Conservation (phyloP, 2,329 filamentous ascomycete species). For the Nannizziopsis barbatae region DNA sequence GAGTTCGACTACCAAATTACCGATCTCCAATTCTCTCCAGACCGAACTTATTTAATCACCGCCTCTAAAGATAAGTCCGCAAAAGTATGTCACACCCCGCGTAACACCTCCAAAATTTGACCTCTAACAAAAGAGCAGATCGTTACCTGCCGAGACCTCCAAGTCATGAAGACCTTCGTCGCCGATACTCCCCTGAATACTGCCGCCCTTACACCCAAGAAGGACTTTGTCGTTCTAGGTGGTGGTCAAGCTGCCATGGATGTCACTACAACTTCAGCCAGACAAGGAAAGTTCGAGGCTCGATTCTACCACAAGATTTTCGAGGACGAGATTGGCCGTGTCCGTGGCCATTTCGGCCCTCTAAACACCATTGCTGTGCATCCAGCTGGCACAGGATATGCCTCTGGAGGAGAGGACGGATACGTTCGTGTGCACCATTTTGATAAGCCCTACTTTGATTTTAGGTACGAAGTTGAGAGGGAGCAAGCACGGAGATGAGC, state of each 20-base stretch:
- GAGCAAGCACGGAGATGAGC: slow-evolving; percentile 46
- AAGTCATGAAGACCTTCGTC: slow-evolving; percentile 82
- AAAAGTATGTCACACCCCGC: slow-evolving; percentile 48
- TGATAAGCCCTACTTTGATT: slow-evolving; percentile 97
- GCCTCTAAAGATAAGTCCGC: slow-evolving; percentile 96
- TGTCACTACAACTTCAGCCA: slow-evolving; percentile 83
- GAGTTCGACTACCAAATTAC: slow-evolving; percentile 74
- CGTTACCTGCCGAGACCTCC: slow-evolving; percentile 72
- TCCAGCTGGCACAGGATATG: slow-evolving; percentile 83
- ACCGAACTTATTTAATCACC: slow-evolving; percentile 97
- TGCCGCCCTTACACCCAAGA: slow-evolving; percentile 84
- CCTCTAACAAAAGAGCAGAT: slow-evolving; percentile 43
- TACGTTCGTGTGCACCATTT: slow-evolving; percentile 98
- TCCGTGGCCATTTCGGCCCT: slow-evolving; percentile 92
- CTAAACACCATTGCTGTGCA: slow-evolving; percentile 93
- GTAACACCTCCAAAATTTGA: background rate
- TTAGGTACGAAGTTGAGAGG: slow-evolving; percentile 95
- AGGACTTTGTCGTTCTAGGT: slow-evolving; percentile 94
- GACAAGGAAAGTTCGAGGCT: slow-evolving; percentile 98
- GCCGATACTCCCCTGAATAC: slow-evolving; percentile 95
- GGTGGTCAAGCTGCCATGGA: slow-evolving; percentile 99
- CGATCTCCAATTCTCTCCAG: slow-evolving; percentile 86
- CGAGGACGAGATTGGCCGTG: slow-evolving; percentile 95
- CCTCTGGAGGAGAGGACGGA: slow-evolving; percentile 91
- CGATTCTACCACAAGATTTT: slow-evolving; percentile 99